phyloP scores from a whole-genome alignment of 257 asterid species.

The Asclepias syriaca region DNA sequence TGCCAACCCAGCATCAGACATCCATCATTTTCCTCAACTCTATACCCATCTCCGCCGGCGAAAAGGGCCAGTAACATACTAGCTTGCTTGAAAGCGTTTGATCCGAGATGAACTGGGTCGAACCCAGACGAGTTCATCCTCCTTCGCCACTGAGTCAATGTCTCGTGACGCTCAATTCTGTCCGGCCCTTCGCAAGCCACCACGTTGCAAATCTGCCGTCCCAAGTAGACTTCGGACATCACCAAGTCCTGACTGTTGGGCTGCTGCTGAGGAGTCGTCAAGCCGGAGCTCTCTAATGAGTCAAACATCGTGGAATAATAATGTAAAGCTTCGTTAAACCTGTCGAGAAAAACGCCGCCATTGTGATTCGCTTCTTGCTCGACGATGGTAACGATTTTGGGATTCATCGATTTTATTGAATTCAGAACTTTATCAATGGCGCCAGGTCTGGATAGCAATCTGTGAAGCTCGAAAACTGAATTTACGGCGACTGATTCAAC shows the following conservation, averaged over 20 bases:
- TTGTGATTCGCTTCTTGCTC: conserved; percentile 88
- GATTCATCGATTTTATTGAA: conserved; percentile 46
- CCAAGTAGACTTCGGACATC: conserved; percentile 78
- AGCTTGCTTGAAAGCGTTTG: conserved; percentile 88
- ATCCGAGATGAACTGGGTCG: conserved; percentile 62
- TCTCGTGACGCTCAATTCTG: conserved; percentile 79
- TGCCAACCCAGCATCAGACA: conserved; percentile 90
- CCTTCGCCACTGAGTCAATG: conserved; percentile 64
- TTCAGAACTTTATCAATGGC: conserved; percentile 52
- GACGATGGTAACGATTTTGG: conserved; percentile 64
- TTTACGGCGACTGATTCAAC: conserved; percentile 72
- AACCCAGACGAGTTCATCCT: conserved; percentile 62
- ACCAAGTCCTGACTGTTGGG: conserved; percentile 44
- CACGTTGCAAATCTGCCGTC: conserved; percentile 83
- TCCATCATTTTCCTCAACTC: conserved; percentile 78
- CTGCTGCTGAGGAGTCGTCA: conserved; percentile 22
- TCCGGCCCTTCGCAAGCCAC: conserved; percentile 80
- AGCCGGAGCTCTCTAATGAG: conserved; percentile 68
- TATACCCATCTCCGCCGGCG: conserved; percentile 75
- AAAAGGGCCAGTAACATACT: conserved; percentile 67
- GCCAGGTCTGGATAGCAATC: conserved; percentile 44
- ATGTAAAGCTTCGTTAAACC: conserved; percentile 81
- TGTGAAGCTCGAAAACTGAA: conserved; percentile 76
- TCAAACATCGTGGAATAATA: conserved; percentile 89
- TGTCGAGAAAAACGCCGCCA: conserved; percentile 48